These are phyloP conservation scores for Leccinum subspadiceum DNA, from an alignment of 1,284 basidiomycete genomes.

Conservation along the genomic window DNA sequence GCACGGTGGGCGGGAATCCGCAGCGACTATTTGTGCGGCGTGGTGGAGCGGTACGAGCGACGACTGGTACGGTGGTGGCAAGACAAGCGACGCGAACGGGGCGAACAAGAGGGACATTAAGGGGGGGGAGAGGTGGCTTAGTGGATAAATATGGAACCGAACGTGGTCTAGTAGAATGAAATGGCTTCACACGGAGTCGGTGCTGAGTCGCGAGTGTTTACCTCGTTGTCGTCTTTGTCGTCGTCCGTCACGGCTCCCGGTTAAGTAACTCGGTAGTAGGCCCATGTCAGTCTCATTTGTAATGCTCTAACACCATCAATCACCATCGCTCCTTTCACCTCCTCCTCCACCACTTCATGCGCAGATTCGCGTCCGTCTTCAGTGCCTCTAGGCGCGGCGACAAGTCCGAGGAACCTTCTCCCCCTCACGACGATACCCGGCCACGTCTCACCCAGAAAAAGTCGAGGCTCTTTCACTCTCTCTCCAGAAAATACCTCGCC, in stretches of 20 bases:
- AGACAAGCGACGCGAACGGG: conserved; percentile 15
- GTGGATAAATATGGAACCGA: neutral
- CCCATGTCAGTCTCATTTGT: conserved; percentile 34
- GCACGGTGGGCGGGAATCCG: conserved; percentile 53
- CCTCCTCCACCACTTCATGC: conserved; percentile 38
- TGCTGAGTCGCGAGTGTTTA: neutral
- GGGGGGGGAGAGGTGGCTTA: neutral
- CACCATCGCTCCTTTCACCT: conserved; percentile 18
- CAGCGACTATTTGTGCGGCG: conserved; percentile 45
- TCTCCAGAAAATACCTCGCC: conserved; percentile 30
- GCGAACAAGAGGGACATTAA: conserved; percentile 13
- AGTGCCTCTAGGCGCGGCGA: conserved; percentile 45
- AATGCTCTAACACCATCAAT: conserved; percentile 28
- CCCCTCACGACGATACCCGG: conserved; percentile 18
- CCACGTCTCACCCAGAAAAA: conserved; percentile 19
- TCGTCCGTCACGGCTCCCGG: conserved; percentile 10
- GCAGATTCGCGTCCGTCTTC: conserved; percentile 56
- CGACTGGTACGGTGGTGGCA: conserved; percentile 53
- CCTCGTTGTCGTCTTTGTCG: conserved; percentile 7
- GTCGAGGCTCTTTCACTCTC: conserved; percentile 24
- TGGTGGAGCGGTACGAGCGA: conserved; percentile 61
- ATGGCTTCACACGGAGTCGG: conserved; percentile 14
- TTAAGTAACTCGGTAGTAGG: conserved; percentile 27
- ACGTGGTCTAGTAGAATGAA: conserved; percentile 2
- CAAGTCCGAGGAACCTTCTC: conserved; percentile 37